phyloP scores from a whole-genome alignment of 305 asterid genomes.

The Fraxinus albicans region DNA sequence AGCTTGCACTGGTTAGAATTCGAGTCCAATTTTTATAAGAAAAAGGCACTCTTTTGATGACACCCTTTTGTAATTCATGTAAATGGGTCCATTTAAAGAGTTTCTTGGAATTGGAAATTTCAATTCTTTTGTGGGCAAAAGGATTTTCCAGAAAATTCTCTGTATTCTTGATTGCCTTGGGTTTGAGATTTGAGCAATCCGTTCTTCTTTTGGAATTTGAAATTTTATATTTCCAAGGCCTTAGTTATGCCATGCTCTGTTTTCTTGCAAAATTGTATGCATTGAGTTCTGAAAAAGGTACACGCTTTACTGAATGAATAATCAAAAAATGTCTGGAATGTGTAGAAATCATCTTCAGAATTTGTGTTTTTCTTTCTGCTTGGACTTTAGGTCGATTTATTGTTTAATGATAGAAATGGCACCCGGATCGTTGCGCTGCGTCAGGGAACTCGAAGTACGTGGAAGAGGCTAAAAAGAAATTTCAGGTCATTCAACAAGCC shows the following conservation, averaged over 20 bases:
- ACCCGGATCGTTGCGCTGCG: conserved; percentile 82
- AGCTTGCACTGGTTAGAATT: conserved; percentile 78
- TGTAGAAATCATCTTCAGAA: not conserved
- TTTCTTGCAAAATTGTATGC: not conserved
- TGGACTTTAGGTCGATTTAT: conserved; percentile 13
- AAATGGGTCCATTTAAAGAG: not conserved
- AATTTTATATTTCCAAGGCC: not conserved
- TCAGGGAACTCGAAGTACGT: conserved; percentile 48
- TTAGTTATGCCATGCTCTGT: not conserved
- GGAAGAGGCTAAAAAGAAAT: conserved; percentile 84
- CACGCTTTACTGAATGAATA: not conserved
- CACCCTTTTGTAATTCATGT: not conserved
- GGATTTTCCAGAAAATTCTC: not conserved
- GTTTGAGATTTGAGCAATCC: not conserved
- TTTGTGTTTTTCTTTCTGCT: not conserved
- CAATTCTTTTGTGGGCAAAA: not conserved
- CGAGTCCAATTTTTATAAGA: not conserved
- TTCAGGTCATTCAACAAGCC: conserved; percentile 86
- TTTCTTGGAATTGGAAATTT: not conserved
- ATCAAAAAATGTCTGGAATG: not conserved
- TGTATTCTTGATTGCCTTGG: not conserved
- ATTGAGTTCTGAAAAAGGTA: not conserved
- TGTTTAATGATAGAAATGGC: conserved; percentile 66
- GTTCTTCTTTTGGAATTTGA: not conserved
- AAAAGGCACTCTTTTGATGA: not conserved